phyloP scores from a whole-genome alignment of 2,329 filamentous ascomycete species.

The Sporothrix inflata region DNA sequence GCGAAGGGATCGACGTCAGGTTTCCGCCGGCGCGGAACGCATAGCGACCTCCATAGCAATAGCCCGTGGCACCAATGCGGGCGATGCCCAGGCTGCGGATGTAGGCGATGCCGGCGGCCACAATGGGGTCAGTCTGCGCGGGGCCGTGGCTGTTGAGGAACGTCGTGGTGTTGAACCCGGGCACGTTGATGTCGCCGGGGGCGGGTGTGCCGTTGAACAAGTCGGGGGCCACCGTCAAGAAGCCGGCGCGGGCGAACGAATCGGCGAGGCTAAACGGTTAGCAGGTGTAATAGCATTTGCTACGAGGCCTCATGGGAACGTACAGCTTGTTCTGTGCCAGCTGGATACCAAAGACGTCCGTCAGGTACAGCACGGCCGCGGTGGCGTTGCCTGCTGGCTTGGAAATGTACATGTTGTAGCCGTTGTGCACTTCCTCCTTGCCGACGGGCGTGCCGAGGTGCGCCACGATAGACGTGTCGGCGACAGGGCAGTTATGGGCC shows the following conservation, averaged over 20 bases:
- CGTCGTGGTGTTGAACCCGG: conserved; percentile 47
- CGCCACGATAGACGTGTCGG: conserved; percentile 33
- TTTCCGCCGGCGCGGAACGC: conserved; percentile 46
- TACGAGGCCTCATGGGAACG: not conserved
- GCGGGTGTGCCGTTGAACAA: conserved; percentile 64
- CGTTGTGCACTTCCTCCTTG: conserved; percentile 32
- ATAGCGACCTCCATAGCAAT: conserved; percentile 67
- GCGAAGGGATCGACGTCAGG: not conserved
- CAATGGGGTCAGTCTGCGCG: conserved; percentile 48
- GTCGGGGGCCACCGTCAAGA: conserved; percentile 67
- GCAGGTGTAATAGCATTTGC: not conserved
- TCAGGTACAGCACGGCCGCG: conserved; percentile 37
- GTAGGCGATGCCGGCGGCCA: conserved; percentile 51
- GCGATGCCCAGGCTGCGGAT: conserved; percentile 55
- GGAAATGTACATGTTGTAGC: conserved; percentile 37
- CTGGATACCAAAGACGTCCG: conserved; percentile 39
- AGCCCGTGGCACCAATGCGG: conserved; percentile 61
- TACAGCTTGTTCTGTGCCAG: conserved; percentile 38
- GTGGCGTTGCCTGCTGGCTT: conserved; percentile 31
- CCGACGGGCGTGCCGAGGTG: conserved; percentile 34
- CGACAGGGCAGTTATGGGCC: conserved; percentile 23
- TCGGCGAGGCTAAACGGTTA: conserved; percentile 55
- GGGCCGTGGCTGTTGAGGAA: conserved; percentile 47
- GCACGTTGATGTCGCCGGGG: conserved; percentile 42
- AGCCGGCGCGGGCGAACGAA: conserved; percentile 68